Conservation (phyloP, 352 stramenopile genomes). For the Phytophthora aleatoria region DNA sequence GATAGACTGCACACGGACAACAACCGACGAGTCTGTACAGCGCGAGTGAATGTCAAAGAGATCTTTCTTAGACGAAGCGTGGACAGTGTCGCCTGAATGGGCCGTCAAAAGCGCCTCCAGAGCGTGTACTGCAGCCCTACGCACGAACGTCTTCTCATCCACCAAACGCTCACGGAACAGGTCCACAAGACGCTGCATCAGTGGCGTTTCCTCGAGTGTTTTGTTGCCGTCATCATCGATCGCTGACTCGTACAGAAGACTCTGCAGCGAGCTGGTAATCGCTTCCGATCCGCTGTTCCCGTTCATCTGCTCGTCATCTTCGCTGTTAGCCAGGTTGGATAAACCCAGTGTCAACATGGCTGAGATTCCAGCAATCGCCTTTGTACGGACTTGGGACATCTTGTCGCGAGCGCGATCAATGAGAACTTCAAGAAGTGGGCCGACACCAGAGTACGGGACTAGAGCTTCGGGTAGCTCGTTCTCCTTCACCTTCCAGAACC, state of each 20-base stretch:
- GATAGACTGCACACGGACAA: slow-evolving; percentile 83
- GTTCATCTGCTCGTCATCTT: slow-evolving; percentile 34
- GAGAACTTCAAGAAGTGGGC: slow-evolving; percentile 68
- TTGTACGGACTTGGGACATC: slow-evolving; percentile 78
- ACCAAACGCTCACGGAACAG: slow-evolving; percentile 75
- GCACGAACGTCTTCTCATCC: slow-evolving; percentile 87
- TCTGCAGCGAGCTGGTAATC: slow-evolving; percentile 55
- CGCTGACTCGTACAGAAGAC: slow-evolving; percentile 51
- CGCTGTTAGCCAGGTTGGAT: slow-evolving; percentile 34
- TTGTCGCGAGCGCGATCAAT: slow-evolving; percentile 80
- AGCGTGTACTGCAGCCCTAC: slow-evolving; percentile 77
- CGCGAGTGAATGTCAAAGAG: slow-evolving; percentile 80
- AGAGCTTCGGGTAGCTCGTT: slow-evolving; percentile 41
- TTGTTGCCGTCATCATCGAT: slow-evolving; percentile 36
- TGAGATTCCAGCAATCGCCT: slow-evolving; percentile 80
- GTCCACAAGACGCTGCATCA: slow-evolving; percentile 71
- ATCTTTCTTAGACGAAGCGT: slow-evolving; percentile 60
- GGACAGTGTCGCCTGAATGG: slow-evolving; percentile 47
- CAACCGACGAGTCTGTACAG: slow-evolving; percentile 74
- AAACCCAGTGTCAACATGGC: slow-evolving; percentile 60
- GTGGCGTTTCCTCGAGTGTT: slow-evolving; percentile 53
- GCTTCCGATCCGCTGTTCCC: slow-evolving; percentile 26
- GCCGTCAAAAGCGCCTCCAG: slow-evolving; percentile 74
- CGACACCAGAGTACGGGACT: slow-evolving; percentile 52
- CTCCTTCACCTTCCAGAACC: slow-evolving; percentile 57